Evolutionary conservation across 2,329 filamentous ascomycete species (phyloP).

Genomic region (Aspergillus sp.): DNA sequence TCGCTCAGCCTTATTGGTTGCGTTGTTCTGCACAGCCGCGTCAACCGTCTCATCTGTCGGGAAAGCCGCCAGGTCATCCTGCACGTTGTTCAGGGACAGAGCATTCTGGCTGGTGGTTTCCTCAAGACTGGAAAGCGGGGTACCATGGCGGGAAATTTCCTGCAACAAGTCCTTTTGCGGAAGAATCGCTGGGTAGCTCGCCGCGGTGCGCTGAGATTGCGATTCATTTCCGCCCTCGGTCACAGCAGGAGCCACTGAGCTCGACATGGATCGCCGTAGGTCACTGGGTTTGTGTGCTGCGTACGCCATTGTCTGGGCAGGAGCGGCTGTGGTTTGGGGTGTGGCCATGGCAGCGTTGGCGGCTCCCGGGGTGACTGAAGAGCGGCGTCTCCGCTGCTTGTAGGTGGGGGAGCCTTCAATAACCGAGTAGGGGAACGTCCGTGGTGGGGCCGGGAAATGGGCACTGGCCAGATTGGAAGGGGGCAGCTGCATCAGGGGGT

Average conservation of each 20-base stretch:
- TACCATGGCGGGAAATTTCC: constrained; percentile 75
- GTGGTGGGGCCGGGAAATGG: constrained; percentile 66
- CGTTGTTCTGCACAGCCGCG: constrained; percentile 50
- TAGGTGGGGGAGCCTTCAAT: constrained; percentile 98
- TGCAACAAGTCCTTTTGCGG: constrained; percentile 76
- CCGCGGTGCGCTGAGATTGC: constrained; percentile 69
- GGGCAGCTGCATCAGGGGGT: constrained; percentile 84
- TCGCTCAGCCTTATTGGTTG: constrained; percentile 51
- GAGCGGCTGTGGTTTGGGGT: constrained; percentile 36
- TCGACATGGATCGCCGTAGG: constrained; percentile 81
- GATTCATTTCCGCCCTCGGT: constrained; percentile 69
- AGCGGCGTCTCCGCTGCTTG: constrained; percentile 91
- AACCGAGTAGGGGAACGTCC: constrained; percentile 74
- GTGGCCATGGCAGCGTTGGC: constrained; percentile 54
- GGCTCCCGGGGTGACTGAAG: constrained; percentile 74
- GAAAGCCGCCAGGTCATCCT: constrained; percentile 62
- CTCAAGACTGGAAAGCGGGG: constrained; percentile 78
- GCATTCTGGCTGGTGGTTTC: constrained; percentile 70
- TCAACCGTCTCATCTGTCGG: constrained; percentile 56
- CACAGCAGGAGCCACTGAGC: constrained; percentile 68
- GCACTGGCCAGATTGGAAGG: constrained; percentile 74
- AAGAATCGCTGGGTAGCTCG: constrained; percentile 60
- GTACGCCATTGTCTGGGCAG: constrained; percentile 41
- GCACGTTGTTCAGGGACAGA: constrained; percentile 55
- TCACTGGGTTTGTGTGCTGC: constrained; percentile 77